A percentile compares a stretch with the other conserved stretches of the same genome.
These are phyloP conservation scores for Microcos paniculata DNA, from an alignment of 345 rosid genomes.

Conservation along the genomic window DNA sequence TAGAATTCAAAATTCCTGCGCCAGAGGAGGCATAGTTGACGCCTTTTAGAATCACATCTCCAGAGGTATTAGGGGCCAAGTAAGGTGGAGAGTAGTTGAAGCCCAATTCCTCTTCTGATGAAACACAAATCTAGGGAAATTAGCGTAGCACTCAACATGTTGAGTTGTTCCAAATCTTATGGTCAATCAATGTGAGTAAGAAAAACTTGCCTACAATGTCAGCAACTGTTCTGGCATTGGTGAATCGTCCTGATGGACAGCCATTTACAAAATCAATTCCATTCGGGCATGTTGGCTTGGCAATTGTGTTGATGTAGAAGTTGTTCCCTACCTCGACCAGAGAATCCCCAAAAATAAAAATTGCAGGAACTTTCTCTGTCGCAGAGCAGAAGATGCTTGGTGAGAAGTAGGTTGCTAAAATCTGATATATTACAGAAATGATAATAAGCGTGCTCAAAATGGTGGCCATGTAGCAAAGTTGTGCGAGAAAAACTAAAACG, in stretches of 20 bases:
- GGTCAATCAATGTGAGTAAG: no score
- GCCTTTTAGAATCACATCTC: conserved; percentile 10
- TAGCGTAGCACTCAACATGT: neutral
- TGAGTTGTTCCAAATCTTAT: neutral
- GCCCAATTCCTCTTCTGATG: neutral
- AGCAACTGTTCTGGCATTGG: neutral
- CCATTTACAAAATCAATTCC: conserved; percentile 21
- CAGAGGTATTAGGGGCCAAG: conserved; percentile 12
- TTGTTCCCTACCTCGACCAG: neutral
- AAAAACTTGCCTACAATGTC: conserved; percentile 26
- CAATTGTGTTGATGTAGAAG: neutral
- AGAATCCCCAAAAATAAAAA: conserved; percentile 11
- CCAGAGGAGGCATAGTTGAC: conserved; percentile 21
- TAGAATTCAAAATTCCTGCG: neutral
- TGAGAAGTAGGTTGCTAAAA: neutral
- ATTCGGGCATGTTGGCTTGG: neutral
- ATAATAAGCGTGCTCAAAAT: neutral
- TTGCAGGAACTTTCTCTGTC: neutral
- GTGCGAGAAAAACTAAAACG: neutral
- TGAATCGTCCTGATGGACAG: conserved; percentile 16
- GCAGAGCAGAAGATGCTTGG: neutral
- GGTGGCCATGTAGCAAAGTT: neutral
- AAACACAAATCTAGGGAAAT: neutral
- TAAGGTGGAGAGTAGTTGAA: conserved; percentile 14
- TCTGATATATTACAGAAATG: neutral